Percentiles rank a stretch among this genome's conserved stretches.
Evolutionary conservation across 192 early-diverging fungal species (phyloP).

Genomic region (Coemansia sp.): DNA sequence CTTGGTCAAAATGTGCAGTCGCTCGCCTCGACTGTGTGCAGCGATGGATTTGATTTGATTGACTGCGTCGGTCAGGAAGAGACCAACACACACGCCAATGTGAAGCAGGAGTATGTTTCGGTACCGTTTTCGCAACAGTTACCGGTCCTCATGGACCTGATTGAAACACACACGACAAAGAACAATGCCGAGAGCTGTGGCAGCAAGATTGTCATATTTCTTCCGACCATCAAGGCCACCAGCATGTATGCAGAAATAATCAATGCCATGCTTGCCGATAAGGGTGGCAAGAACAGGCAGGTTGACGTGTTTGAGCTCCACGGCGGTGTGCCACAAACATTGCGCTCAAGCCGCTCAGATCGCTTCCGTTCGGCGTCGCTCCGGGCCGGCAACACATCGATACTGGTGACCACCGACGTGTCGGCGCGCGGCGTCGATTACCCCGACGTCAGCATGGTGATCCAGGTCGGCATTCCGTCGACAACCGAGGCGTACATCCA

Average conservation of each 20-base stretch:
- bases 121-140: constrained; percentile 64
- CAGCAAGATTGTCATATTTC: constrained; percentile 90
- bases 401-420: constrained; percentile 93
- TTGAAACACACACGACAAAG: constrained; percentile 57
- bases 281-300: not conserved
- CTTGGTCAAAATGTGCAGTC: constrained; percentile 66
- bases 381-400: constrained; percentile 41
- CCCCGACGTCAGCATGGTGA: constrained; percentile 85
- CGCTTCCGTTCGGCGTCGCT: constrained; percentile 64
- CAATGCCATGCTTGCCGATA: constrained; percentile 3
- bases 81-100: constrained; percentile 72
- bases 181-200: constrained; percentile 50
- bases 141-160: constrained; percentile 59
- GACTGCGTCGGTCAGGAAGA: constrained; percentile 88
- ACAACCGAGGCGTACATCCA: constrained; percentile 91
- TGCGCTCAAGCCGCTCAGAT: constrained; percentile 69
- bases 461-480: constrained; percentile 86
- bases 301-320: constrained; percentile 63
- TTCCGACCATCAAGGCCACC: constrained; percentile 70
- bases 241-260: constrained; percentile 31
- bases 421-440: constrained; percentile 98
- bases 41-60: constrained; percentile 63
- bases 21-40: constrained; percentile 66
- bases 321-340: constrained; percentile 72
- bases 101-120: constrained; percentile 76